Evolutionary conservation across 2,329 filamentous ascomycete genomes (phyloP).

Genomic region (Nemania sp.): DNA sequence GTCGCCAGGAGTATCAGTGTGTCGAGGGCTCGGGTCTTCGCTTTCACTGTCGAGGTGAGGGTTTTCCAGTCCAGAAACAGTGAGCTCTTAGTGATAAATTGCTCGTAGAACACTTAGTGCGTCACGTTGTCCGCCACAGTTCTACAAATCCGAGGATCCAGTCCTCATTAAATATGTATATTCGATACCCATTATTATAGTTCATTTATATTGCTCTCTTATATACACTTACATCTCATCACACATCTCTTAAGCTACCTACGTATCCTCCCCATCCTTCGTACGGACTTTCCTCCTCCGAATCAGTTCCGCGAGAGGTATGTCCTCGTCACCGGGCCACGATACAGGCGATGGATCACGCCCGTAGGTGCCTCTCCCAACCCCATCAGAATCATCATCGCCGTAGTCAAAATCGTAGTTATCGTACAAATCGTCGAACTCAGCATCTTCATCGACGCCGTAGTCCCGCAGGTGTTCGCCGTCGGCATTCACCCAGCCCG

Average conservation of each 20-base stretch:
- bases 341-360: not conserved
- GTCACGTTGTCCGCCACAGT: no score
- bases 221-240: not conserved
- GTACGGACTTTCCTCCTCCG: conserved; percentile 52
- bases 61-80: no score
- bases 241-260: not conserved
- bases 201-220: no score
- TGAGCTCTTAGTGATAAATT: no score
- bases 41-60: no score
- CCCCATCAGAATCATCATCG: conserved; percentile 8
- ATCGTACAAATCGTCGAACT: conserved; percentile 42
- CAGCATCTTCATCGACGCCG: conserved; percentile 76
- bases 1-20: no score
- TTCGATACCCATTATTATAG: no score
- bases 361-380: conserved; percentile 41
- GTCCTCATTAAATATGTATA: no score
- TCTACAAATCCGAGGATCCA: no score
- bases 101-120: no score
- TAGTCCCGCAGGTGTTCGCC: conserved; percentile 76
- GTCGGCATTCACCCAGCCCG: conserved; percentile 73
- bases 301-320: conserved; percentile 71
- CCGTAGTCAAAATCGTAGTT: conserved; percentile 26
- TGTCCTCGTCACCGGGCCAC: conserved; percentile 43
- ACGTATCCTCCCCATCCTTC: conserved; percentile 39
- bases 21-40: no score